phyloP scores from a whole-genome alignment of 352 stramenopile species.

The Saprolegnia diclina region DNA sequence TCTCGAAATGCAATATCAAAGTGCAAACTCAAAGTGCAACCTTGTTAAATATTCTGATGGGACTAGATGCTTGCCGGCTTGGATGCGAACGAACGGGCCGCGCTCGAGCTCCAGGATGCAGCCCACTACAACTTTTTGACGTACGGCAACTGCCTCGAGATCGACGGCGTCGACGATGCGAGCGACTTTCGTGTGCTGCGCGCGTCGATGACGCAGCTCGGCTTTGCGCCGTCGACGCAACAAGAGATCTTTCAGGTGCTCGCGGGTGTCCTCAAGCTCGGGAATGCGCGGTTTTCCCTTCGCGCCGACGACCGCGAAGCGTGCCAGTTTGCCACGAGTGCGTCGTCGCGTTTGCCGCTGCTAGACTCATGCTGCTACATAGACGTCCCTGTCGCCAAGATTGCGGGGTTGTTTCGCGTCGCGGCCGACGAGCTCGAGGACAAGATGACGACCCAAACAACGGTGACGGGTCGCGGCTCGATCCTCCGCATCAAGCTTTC shows the following conservation, averaged over 20 bases:
- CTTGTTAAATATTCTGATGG: too few species aligned
- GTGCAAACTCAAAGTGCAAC: not conserved
- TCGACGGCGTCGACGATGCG: conserved; percentile 65
- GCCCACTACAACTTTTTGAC: conserved; percentile 75
- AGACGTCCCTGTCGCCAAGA: conserved; percentile 52
- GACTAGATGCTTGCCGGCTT: conserved; percentile 21
- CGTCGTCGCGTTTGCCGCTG: not conserved
- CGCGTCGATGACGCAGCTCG: conserved; percentile 54
- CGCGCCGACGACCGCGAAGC: conserved; percentile 1
- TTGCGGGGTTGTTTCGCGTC: conserved; percentile 53
- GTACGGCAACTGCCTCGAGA: conserved; percentile 64
- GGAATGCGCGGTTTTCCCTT: conserved; percentile 53
- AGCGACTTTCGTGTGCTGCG: conserved; percentile 66
- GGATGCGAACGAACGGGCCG: conserved; percentile 18
- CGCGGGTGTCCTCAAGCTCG: conserved; percentile 61
- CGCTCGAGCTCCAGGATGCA: conserved; percentile 50
- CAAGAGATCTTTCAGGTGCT: conserved; percentile 65
- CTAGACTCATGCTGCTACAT: not conserved
- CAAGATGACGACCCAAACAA: conserved; percentile 82
- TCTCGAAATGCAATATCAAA: not conserved
- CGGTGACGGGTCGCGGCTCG: conserved; percentile 61
- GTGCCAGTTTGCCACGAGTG: conserved; percentile 17
- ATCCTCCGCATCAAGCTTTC: conserved; percentile 69
- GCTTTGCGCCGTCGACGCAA: conserved; percentile 40
- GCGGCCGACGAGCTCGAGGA: conserved; percentile 54